These are phyloP conservation scores for Mucor mucedo DNA, from an alignment of 371 early-diverging fungal species.

Conservation along the genomic window DNA sequence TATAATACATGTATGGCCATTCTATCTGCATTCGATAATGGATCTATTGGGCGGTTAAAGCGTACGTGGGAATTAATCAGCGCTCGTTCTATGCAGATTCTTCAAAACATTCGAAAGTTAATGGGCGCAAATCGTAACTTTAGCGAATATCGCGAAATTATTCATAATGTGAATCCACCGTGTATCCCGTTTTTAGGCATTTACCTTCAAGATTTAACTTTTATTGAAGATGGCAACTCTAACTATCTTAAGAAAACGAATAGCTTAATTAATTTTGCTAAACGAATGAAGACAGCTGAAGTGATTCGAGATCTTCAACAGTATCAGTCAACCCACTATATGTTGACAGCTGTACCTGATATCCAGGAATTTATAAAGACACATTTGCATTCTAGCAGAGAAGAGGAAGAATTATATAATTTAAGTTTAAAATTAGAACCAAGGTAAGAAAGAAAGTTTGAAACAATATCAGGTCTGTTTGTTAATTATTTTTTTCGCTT, in stretches of 20 bases:
- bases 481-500: not conserved
- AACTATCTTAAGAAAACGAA: conserved; percentile 53
- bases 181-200: conserved; percentile 92
- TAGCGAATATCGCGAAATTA: conserved; percentile 79
- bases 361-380: conserved; percentile 78
- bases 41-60: conserved; percentile 85
- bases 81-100: conserved; percentile 45
- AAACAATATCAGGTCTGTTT: not conserved
- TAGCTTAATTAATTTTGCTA: conserved; percentile 88
- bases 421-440: conserved; percentile 86
- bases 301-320: conserved; percentile 91
- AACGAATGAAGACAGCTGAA: conserved; percentile 86
- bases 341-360: conserved; percentile 77
- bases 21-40: conserved; percentile 83
- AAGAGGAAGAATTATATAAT: conserved; percentile 67
- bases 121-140: conserved; percentile 86
- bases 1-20: conserved; percentile 90
- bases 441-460: conserved; percentile 38
- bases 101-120: conserved; percentile 60
- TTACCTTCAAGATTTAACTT: conserved; percentile 90
- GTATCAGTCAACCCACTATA: conserved; percentile 82
- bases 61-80: conserved; percentile 80
- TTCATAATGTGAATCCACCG: conserved; percentile 85
- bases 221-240: conserved; percentile 91
- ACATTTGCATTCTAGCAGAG: conserved; percentile 57